These are phyloP conservation scores for Ustilago vetiveriae DNA, from an alignment of 1,284 basidiomycete species.

Conservation along the genomic window DNA sequence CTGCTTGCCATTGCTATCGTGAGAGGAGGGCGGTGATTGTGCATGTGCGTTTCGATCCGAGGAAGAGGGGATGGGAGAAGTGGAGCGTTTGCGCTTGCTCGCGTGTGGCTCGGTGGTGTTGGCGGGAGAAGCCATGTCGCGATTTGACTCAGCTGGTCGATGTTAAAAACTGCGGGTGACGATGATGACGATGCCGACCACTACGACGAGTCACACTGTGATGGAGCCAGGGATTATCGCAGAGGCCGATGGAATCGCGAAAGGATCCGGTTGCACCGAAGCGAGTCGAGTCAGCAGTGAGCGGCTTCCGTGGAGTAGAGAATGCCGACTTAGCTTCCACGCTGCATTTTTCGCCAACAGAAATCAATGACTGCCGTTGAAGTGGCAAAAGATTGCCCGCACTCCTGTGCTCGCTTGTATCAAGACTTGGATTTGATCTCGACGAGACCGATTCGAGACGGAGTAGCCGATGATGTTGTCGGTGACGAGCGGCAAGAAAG, in stretches of 20 bases:
- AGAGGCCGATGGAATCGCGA: slow-evolving; percentile 1
- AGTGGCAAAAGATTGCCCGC: neutral
- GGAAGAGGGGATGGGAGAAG: slow-evolving; percentile 8
- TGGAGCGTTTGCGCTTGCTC: slow-evolving; percentile 27
- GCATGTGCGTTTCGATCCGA: neutral
- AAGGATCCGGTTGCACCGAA: slow-evolving; percentile 9
- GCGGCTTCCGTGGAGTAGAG: neutral
- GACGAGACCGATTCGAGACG: neutral
- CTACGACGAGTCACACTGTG: slow-evolving; percentile 14
- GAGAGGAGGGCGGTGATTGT: slow-evolving; percentile 20
- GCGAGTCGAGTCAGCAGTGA: slow-evolving; percentile 20
- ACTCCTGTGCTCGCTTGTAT: neutral
- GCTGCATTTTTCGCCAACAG: too few relatives aligned
- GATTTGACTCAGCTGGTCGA: neutral
- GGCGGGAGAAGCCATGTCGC: slow-evolving; percentile 11
- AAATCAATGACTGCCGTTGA: too few relatives aligned
- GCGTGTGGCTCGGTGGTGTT: slow-evolving; percentile 1
- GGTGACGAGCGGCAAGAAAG: neutral
- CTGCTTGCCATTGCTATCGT: slow-evolving; percentile 13
- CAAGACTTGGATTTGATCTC: too few relatives aligned
- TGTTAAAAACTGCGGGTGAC: too few relatives aligned
- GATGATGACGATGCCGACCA: neutral
- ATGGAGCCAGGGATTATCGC: neutral
- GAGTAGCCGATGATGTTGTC: slow-evolving; percentile 3
- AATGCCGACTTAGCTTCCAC: neutral